These are phyloP conservation scores for Erythrobasidium hasegawianum DNA, from an alignment of 1,284 basidiomycete species.

Conservation along the genomic window DNA sequence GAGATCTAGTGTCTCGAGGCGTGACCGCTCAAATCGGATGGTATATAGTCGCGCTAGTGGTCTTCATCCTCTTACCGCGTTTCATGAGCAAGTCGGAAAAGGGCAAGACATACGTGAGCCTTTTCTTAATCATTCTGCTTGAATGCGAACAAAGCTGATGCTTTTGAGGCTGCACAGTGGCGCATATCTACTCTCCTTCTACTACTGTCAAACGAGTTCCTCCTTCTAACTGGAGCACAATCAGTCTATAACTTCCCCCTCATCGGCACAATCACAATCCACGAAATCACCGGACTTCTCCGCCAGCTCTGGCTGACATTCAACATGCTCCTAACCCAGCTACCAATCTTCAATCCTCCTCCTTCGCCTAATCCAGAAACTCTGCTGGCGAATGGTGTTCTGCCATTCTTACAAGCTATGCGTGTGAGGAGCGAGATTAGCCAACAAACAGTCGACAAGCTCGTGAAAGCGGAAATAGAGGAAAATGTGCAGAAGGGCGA, in stretches of 20 bases:
- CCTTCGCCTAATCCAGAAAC: neutral
- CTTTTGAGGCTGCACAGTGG: conserved; percentile 17
- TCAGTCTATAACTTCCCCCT: conserved; percentile 8
- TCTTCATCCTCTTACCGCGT: conserved; percentile 18
- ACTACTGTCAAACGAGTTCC: conserved; percentile 14
- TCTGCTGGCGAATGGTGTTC: neutral
- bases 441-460: neutral
- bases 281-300: conserved; percentile 16
- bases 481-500: neutral
- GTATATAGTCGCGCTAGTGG: conserved; percentile 20
- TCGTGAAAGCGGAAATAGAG: neutral
- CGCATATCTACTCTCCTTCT: conserved; percentile 14
- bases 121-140: no score
- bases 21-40: conserved; percentile 7
- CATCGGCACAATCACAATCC: neutral
- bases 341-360: conserved; percentile 2
- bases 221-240: conserved; percentile 11
- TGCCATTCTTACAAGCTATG: neutral
- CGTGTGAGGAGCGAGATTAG: neutral
- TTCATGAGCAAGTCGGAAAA: no score
- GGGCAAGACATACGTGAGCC: no score
- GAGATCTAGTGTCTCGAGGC: conserved; percentile 11
- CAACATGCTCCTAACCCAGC: conserved; percentile 22
- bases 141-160: no score
- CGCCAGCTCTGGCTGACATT: conserved; percentile 26